Evolutionary conservation across 1,139 yeast genomes (phyloP).

Genomic region (Lodderomyces jiufengensis): DNA sequence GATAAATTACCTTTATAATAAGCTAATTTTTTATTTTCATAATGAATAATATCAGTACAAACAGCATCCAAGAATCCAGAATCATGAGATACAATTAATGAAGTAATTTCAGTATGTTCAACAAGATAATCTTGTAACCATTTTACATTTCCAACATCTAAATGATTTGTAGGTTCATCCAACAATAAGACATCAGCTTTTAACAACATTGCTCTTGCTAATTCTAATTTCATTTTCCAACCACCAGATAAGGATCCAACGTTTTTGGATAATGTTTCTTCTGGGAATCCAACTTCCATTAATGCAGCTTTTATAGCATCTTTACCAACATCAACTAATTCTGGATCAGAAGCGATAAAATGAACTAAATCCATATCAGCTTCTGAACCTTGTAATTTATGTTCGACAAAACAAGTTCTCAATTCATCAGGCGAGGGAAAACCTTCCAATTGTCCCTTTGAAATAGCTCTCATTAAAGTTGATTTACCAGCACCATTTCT

Average conservation of each 20-base stretch:
- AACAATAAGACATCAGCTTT: slow-evolving; percentile 91
- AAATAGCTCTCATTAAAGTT: slow-evolving; percentile 94
- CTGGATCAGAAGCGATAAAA: slow-evolving; percentile 91
- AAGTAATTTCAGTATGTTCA: slow-evolving; percentile 81
- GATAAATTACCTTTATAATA: slow-evolving; percentile 95
- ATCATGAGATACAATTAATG: slow-evolving; percentile 95
- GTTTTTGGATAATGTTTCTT: slow-evolving; percentile 80
- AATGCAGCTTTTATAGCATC: slow-evolving; percentile 76
- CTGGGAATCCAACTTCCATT: slow-evolving; percentile 84
- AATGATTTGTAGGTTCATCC: slow-evolving; percentile 98
- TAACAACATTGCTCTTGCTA: slow-evolving; percentile 98
- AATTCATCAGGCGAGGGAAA: slow-evolving; percentile 88
- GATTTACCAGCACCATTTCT: slow-evolving; percentile 99
- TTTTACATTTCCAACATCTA: slow-evolving; percentile 89
- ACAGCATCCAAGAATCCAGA: slow-evolving; percentile 94
- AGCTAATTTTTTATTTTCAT: slow-evolving; percentile 90
- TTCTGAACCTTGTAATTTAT: slow-evolving; percentile 92
- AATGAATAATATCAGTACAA: slow-evolving; percentile 95
- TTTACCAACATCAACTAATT: slow-evolving; percentile 56
- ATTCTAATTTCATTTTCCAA: slow-evolving; percentile 97
- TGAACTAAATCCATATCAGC: slow-evolving; percentile 84
- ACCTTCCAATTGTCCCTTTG: slow-evolving; percentile 96
- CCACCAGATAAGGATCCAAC: slow-evolving; percentile 98
- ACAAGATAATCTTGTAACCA: slow-evolving; percentile 90
- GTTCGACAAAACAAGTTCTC: slow-evolving; percentile 96